Evolutionary conservation across 331 rosid species (phyloP).

Genomic region (Pyracantha coccinea): DNA sequence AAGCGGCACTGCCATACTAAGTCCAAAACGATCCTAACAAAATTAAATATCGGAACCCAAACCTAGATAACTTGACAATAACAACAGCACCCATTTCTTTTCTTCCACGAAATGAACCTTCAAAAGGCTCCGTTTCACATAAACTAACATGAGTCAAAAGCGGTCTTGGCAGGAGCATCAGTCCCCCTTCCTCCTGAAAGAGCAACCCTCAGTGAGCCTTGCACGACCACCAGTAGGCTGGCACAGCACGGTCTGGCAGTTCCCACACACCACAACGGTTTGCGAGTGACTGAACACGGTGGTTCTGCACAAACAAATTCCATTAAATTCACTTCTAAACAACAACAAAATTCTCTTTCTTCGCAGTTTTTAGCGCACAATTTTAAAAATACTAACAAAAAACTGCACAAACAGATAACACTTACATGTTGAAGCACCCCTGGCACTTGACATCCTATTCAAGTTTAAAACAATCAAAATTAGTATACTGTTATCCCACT

Average conservation of each 20-base stretch:
- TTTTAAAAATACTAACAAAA: too few relatives aligned
- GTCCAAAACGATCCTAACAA: conserved; percentile 3
- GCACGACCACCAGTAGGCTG: conserved; percentile 91
- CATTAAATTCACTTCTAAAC: background rate
- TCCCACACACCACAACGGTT: conserved; percentile 85
- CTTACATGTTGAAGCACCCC: conserved; percentile 92
- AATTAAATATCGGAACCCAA: background rate
- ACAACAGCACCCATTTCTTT: conserved; percentile 1
- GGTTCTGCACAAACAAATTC: conserved; percentile 44
- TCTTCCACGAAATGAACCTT: background rate
- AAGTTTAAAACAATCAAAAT: background rate
- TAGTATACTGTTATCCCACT: background rate
- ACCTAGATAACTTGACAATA: background rate
- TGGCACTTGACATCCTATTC: conserved; percentile 81
- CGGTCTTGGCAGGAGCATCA: conserved; percentile 14
- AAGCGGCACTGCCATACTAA: background rate
- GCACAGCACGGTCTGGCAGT: conserved; percentile 83
- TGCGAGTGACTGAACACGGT: conserved; percentile 93
- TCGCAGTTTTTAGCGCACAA: too few relatives aligned
- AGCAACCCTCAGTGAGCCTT: conserved; percentile 83
- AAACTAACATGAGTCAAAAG: conserved; percentile 8
- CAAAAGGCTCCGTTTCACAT: background rate
- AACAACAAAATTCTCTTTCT: background rate
- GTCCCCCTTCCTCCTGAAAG: conserved; percentile 86
- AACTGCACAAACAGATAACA: background rate